Evolutionary conservation across 75 land plant genomes (phyloP), one percentile per base, ranked within the genome.

Genomic region (Sequoia sempervirens): DNA sequence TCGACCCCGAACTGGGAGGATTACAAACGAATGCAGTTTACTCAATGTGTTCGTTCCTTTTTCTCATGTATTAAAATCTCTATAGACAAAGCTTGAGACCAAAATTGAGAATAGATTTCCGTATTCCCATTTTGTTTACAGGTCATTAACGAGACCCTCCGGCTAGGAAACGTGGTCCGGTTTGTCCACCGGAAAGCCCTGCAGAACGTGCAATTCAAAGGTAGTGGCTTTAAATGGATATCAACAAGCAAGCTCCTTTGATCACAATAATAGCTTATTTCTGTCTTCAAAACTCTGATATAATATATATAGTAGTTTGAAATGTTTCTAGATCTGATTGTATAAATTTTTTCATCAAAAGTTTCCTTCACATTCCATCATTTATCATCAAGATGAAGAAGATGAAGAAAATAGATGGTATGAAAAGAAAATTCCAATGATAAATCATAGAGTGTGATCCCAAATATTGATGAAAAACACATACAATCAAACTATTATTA

Each of bases 131-230:
- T 70, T 53, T 3, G 18, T 26, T 69, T 84, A 40, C 81, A 93
- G 95, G 94, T 93, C 43, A 90, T 93, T 75, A 88, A 91, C 75
- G 95, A 92, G 85, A 85, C 94, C 13, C 90, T 92, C 2, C 76
- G 94, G 74, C 83, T 83, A 74, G 93, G 91, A 37, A 92, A 92
- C 58, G 79, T 91, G 13, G 93, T 90, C 34, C 84, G 83, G 9
- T 87, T 89, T 78, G 86, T 89, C 79, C 90, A 87, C 81, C 69
- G 93, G 69, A 91, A 89, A 86, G 87, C 91, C 43, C 79, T 91
- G 46, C 82, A 83, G 86, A 89, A 92, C 73, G 91, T 92, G 66
- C 80, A 86, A 86, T 91, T 81, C 36, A 86, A 88, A 89, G 95
- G 95, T 93, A 43, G 3, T 13, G 10, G 9, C 36, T 30, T 70